Percentiles rank a stretch among this genome's conserved stretches.
phyloP scores from a whole-genome alignment of 2,329 filamentous ascomycete species.

The Polychaeton citri region DNA sequence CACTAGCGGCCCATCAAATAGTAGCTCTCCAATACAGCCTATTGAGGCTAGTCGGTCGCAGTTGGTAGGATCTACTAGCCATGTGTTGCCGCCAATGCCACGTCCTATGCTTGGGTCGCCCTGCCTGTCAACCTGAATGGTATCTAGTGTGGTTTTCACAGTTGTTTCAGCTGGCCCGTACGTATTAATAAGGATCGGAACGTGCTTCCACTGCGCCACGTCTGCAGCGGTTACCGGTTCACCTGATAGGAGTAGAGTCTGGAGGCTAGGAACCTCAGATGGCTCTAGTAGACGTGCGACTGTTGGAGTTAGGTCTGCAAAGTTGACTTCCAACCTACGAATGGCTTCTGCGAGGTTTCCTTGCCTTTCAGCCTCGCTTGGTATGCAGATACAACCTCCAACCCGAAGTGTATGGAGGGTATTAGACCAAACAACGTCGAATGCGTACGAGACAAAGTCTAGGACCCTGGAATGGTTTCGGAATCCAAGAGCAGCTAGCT shows the following conservation, averaged over 20 bases:
- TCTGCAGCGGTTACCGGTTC: constrained; percentile 28
- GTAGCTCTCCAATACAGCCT: constrained; percentile 33
- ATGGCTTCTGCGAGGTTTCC: constrained; percentile 33
- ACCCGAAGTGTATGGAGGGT: constrained; percentile 25
- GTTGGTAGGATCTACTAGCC: constrained; percentile 17
- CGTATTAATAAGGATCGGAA: constrained; percentile 31
- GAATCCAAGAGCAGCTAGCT: constrained; percentile 4
- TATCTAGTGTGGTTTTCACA: not conserved
- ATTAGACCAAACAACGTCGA: constrained; percentile 28
- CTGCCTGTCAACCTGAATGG: constrained; percentile 5
- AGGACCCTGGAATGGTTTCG: constrained; percentile 39
- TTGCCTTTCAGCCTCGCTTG: constrained; percentile 31
- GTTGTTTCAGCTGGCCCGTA: constrained; percentile 26
- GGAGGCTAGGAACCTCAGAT: constrained; percentile 25
- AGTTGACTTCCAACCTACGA: constrained; percentile 25
- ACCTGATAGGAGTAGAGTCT: constrained; percentile 31
- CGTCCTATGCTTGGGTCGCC: constrained; percentile 20
- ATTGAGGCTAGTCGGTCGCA: constrained; percentile 22
- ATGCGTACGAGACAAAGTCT: constrained; percentile 32
- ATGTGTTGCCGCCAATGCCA: constrained; percentile 14
- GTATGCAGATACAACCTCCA: constrained; percentile 36
- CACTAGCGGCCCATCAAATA: constrained; percentile 33
- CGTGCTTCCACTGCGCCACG: constrained; percentile 30
- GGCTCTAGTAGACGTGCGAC: constrained; percentile 28
- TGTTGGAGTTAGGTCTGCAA: constrained; percentile 32